Conservation (phyloP, 192 early-diverging fungal genomes). For the Phlyctochytrium planicorne region DNA sequence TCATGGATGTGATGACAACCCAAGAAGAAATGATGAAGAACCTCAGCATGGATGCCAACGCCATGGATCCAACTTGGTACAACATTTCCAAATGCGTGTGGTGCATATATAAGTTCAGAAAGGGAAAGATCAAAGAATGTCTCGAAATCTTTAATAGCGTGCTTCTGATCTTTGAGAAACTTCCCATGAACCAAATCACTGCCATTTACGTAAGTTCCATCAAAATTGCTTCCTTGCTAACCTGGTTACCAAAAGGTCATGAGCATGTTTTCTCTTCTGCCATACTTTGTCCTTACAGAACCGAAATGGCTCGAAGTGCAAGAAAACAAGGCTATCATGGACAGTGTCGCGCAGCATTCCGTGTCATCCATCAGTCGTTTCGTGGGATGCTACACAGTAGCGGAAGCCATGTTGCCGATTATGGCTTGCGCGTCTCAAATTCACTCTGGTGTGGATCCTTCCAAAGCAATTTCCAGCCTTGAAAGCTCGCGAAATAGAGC, state of each 20-base stretch:
- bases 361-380: neutral
- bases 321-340: neutral
- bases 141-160: neutral
- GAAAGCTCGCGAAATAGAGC: too few relatives aligned
- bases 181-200: neutral
- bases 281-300: neutral
- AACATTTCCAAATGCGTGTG: neutral
- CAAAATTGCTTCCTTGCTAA: neutral
- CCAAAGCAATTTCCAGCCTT: too few relatives aligned
- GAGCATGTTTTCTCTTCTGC: neutral
- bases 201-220: neutral
- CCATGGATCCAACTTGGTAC: neutral
- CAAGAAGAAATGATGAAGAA: neutral
- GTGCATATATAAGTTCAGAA: neutral
- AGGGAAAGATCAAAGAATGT: neutral
- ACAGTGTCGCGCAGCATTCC: neutral
- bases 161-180: neutral
- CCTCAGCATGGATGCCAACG: neutral
- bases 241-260: neutral
- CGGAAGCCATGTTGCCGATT: neutral
- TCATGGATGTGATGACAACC: neutral
- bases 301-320: neutral
- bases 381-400: neutral
- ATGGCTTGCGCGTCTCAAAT: neutral
- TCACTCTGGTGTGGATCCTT: too few relatives aligned